phyloP scores from a whole-genome alignment of 306 rosid genomes.

The Pyrus pyrifolia region DNA sequence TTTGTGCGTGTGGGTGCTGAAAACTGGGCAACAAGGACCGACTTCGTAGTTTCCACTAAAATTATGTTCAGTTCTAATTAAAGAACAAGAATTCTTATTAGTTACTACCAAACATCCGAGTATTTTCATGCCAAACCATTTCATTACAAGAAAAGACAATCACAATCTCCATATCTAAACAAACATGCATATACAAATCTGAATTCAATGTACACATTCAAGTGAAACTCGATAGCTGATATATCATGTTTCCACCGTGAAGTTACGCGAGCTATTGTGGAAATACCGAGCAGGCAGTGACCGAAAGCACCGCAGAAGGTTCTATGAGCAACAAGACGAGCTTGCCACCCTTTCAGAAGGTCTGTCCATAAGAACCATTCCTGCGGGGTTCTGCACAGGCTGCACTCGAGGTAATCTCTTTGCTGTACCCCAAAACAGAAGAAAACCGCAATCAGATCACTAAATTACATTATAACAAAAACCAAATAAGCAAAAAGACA shows the following conservation, averaged over 20 bases:
- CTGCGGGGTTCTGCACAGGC: slow-evolving; percentile 44
- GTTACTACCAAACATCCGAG: background rate
- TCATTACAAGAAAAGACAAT: slow-evolving; percentile 6
- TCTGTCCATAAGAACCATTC: slow-evolving; percentile 51
- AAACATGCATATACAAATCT: slow-evolving; percentile 28
- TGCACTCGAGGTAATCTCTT: slow-evolving; percentile 50
- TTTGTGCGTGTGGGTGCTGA: background rate
- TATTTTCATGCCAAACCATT: slow-evolving; percentile 4
- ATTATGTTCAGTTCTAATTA: too few relatives aligned
- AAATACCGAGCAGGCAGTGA: background rate
- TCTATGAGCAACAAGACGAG: slow-evolving; percentile 43
- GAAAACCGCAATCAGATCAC: background rate
- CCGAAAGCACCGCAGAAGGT: background rate
- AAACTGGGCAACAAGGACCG: background rate
- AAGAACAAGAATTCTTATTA: background rate
- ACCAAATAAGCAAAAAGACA: background rate
- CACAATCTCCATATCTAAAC: slow-evolving; percentile 13
- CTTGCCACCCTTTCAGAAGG: slow-evolving; percentile 49
- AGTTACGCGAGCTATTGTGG: background rate
- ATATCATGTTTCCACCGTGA: slow-evolving; percentile 4
- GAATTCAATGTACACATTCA: slow-evolving; percentile 23
- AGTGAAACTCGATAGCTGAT: background rate
- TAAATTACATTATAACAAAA: background rate
- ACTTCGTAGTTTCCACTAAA: background rate
- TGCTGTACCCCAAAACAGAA: slow-evolving; percentile 19